Conservation (phyloP, 164 flowering plant genomes). For the Tetracentron sinense region DNA sequence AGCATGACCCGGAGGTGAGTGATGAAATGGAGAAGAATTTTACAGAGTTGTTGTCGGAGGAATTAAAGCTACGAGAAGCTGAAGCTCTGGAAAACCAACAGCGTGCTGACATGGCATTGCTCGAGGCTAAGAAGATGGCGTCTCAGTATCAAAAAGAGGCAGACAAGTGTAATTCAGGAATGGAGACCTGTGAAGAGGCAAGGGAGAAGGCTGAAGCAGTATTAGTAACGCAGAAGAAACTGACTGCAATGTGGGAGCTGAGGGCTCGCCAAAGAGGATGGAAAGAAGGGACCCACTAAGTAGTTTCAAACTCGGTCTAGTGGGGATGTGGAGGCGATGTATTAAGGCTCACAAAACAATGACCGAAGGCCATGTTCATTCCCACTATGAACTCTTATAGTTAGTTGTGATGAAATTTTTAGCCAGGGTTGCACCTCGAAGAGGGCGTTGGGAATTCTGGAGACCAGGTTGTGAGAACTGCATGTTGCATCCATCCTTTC, state of each 20-base stretch:
- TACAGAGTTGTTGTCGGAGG: constrained; percentile 16
- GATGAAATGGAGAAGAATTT: constrained; percentile 19
- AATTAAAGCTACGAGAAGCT: constrained; percentile 15
- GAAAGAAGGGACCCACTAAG: constrained; percentile 10
- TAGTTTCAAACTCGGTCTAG: not conserved
- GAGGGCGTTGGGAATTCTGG: not conserved
- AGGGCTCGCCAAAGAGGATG: constrained; percentile 33
- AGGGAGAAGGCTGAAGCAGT: constrained; percentile 36
- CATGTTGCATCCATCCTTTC: too few relatives aligned
- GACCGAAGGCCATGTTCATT: not conserved
- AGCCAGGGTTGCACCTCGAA: not conserved
- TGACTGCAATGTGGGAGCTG: constrained; percentile 25
- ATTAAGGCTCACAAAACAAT: not conserved
- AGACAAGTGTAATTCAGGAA: constrained; percentile 47
- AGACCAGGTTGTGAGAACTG: not conserved
- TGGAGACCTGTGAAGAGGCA: constrained; percentile 47
- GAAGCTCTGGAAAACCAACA: constrained; percentile 17
- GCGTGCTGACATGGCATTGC: constrained; percentile 21
- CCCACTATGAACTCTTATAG: not conserved
- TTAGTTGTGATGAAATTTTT: not conserved
- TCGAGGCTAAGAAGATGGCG: constrained; percentile 39
- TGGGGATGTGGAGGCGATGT: not conserved
- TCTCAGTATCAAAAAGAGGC: constrained; percentile 46
- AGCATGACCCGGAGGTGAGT: constrained; percentile 22
- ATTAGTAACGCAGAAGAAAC: constrained; percentile 25